Base-by-base conservation (phyloP, 345 rosid genomes). In the Camelina laxa region DNA sequence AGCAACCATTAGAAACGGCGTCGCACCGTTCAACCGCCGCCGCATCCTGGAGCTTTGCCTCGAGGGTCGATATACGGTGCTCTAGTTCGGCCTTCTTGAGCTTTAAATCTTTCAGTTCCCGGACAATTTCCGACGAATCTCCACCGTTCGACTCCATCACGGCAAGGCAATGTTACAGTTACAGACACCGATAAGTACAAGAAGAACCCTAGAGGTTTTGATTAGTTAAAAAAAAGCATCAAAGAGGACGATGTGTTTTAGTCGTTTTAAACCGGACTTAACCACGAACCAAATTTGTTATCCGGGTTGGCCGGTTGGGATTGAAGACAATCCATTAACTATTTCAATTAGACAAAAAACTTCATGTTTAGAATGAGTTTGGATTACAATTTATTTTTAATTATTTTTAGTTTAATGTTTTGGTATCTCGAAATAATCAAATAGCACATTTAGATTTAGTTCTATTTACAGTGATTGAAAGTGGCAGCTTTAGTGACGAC, bases 41-140 rank as follows among this genome's bases (percentile, higher is more conserved):
- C 49, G 73, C 41, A 62, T 83, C 83, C 0, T 79, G 75, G 71
- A 94, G 95, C 82, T 80, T 87, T 56, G 89, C 83, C 74, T 89
- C 96, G 54, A 91, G 98, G 20, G 69, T 50, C 3, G 83, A 81
- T 58, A 91, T 90, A 82, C 78, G 87, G 12, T 60, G 58, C n/a
- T 94, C 98, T 7, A 94, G 84, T 11, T 82, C 85, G 24, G 60
- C 55, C 75, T 84, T 90, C 5, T 55, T 44, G n/a, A 81, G 75
- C 83, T 86, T 88, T 19, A 94, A 64, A 7, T 82, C 55, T 69
- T 83, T 76, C 65, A 89, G 35, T 47, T 87, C 90, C 16, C 81
- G 66, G 61, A 65, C 15, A 71, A 86, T 82, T 53, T 49, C 72
- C 72, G 76, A 71, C 16, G 49, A 71, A 27, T 58, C 41, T 4